Evolutionary conservation across 768 basidiomycete species (phyloP), one percentile per base, ranked within the genome.

Genomic region (Mycena alexandri): DNA sequence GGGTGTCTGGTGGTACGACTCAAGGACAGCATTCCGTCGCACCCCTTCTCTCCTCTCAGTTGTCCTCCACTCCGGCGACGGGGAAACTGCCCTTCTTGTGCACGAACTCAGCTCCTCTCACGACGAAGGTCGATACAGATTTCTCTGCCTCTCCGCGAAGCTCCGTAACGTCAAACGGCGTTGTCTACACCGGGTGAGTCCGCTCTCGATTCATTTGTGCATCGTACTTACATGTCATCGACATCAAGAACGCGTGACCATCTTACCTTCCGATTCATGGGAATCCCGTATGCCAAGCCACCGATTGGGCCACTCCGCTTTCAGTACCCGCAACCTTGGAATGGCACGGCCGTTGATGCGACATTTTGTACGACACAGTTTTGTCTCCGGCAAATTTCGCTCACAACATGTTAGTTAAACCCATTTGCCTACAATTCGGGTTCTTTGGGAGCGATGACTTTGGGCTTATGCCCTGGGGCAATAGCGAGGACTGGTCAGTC

Each of bases 181-280:
- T 61, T 1, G 41, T 46, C 8, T 72, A 64, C 38, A 67, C 65
- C 3, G 71, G 71, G 71, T 72, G 34, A 13, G 29, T 41, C 5
- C 8, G 3, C 24, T 17, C 34, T 21, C 12, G 12, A 7, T 54
- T 9, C 6, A 33, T 19, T 11, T 21, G 42, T 46, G 6, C 14
- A n/a, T 24, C 42, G 24, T 44, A 12, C 24, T 16, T 11, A 14
- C 25, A 11, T 12, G 8, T n/a, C 29, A n/a, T n/a, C n/a, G n/a
- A n/a, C n/a, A n/a, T n/a, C n/a, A 56, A 83, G 81, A 11, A 79
- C 77, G 55, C 81, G 82, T 16, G 82, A 83, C 64, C 78, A 78
- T 48, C 73, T 78, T 4, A 79, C 78, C 11, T 83, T 84, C 74
- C 77, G 78, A 22, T 84, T 84, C 74, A 74, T 81, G 44, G 82